Evolutionary conservation across 2,329 filamentous ascomycete species (phyloP), one percentile per base, ranked within the genome.

Genomic region (Paracoccidioides lutzii): DNA sequence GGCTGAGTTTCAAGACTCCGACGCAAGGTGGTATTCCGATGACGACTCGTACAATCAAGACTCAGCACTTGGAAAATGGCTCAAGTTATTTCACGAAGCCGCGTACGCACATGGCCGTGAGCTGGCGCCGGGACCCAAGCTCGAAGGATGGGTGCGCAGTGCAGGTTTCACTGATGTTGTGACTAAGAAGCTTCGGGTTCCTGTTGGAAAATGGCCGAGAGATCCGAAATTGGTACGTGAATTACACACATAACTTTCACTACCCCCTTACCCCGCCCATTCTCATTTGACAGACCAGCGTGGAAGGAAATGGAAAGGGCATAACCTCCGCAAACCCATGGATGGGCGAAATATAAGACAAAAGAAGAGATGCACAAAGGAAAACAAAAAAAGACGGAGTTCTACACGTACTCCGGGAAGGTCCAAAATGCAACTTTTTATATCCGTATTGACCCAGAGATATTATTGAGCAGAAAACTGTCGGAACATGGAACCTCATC

Each of bases 1-100:
- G 60, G 61, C 74, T 7, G 74, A 77, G 53, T 59, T 65, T 30
- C 57, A 63, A 35, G 65, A 75, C 38, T 58, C 66, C 46, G 66
- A 70, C 35, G 55, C 60, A 12, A 35, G 52, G 10, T 55, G 59
- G 41, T 64, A 60, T 28, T 66, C 69, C 4, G 65, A 71, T 3
- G 63, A 68, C 50, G 65, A 62, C 32, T 65, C 64, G 3, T 53
- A 63, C 15, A 53, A 55, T 4, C 50, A 50, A 10, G 51, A 58
- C 7, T 57, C 48, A 37, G 55, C 58, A 6, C 55, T 61, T 3
- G 55, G 68, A 48, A 59, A 63, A 60, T 60, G 64, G 37, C 66
- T 65, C 51, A 46, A 60, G 32, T 40, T 59, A 37, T 52, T 66
- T 44, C 38, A 68, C 38, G 62, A 63, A 40, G 69, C 55, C 45